Percentiles rank a stretch among this genome's conserved stretches.
Evolutionary conservation across 306 rosid species (phyloP).

Genomic region (Ammopiptanthus mongolicus): DNA sequence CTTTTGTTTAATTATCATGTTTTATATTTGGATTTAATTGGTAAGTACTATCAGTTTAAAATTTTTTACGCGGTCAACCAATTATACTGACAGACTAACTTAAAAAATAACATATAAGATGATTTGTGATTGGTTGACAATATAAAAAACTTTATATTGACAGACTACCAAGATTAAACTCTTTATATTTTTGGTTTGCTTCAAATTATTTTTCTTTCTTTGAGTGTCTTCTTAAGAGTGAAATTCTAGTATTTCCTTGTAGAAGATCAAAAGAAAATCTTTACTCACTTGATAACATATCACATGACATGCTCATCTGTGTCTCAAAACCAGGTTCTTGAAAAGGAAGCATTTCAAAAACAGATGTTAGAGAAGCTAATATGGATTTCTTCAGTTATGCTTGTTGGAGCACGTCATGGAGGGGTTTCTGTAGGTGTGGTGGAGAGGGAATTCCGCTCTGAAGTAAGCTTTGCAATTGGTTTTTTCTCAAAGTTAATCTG

Average conservation of each 20-base stretch:
- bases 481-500: neutral
- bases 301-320: neutral
- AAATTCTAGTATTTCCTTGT: neutral
- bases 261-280: neutral
- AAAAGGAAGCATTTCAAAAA: conserved; percentile 73
- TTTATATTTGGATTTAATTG: no score
- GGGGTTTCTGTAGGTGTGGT: conserved; percentile 78
- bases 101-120: no score
- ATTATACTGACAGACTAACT: no score
- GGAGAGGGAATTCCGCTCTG: conserved; percentile 70
- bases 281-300: conserved; percentile 1
- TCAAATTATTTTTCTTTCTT: neutral
- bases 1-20: neutral
- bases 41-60: no score
- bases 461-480: conserved; percentile 44
- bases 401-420: conserved; percentile 90
- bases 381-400: conserved; percentile 95
- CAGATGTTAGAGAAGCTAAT: conserved; percentile 96
- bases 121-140: no score
- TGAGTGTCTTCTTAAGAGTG: neutral
- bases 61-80: no score
- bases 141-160: no score
- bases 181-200: neutral
- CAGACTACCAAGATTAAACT: no score
- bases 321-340: conserved; percentile 56